Conservation (phyloP, 305 asterid genomes). For the Solanum hybrid region DNA sequence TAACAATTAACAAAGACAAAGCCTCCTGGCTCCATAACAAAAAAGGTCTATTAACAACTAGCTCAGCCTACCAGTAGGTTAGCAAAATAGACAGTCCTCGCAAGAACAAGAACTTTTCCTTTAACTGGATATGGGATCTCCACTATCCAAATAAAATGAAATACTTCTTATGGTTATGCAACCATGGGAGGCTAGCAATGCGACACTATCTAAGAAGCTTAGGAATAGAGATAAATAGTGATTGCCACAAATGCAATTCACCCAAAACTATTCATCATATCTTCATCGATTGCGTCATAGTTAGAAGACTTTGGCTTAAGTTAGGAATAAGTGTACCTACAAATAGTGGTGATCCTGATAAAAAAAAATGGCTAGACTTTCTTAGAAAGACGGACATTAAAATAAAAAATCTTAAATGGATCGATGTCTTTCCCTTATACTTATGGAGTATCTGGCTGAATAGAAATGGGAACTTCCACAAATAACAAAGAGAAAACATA, state of each 20-base stretch:
- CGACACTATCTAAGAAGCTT: neutral
- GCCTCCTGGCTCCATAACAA: neutral
- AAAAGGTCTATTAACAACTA: neutral
- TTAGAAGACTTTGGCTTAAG: too few relatives aligned
- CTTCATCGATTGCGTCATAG: neutral
- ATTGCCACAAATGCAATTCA: neutral
- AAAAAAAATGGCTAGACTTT: neutral
- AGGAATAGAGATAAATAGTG: neutral
- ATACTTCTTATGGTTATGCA: neutral
- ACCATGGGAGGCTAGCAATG: neutral
- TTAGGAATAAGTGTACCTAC: neutral
- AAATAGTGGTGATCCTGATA: neutral
- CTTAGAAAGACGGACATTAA: neutral
- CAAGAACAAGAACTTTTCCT: neutral
- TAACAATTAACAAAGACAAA: neutral
- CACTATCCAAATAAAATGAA: neutral
- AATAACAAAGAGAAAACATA: neutral
- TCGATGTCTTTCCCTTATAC: too few relatives aligned
- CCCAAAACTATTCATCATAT: neutral
- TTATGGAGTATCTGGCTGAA: neutral
- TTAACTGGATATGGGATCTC: neutral
- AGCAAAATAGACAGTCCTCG: too few relatives aligned
- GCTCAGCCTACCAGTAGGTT: neutral
- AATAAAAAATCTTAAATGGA: too few relatives aligned
- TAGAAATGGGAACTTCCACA: neutral